Evolutionary conservation across 1,284 basidiomycete genomes (phyloP).

Genomic region (Entoloma clypeatum): DNA sequence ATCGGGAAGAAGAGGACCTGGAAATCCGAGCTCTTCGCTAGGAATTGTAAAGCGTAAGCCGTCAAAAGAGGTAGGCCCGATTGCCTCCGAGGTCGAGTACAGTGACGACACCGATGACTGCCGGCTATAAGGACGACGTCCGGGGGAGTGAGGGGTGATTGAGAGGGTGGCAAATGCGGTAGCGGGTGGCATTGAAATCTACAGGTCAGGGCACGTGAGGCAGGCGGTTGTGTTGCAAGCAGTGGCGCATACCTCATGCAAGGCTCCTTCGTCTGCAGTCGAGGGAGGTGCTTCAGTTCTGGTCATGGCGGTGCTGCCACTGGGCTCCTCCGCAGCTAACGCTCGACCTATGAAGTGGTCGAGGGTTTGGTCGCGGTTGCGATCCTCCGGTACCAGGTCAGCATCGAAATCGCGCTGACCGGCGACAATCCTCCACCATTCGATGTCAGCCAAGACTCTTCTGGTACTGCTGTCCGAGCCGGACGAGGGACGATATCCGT

Average conservation of each 20-base stretch:
- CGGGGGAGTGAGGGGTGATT: slow-evolving; percentile 48
- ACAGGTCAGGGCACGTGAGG: slow-evolving; percentile 16
- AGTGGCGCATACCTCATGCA: slow-evolving; percentile 18
- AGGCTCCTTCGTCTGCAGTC: slow-evolving; percentile 13
- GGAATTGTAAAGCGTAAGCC: slow-evolving; percentile 36
- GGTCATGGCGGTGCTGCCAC: slow-evolving; percentile 22
- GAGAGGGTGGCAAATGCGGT: slow-evolving; percentile 49
- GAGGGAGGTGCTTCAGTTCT: slow-evolving; percentile 26
- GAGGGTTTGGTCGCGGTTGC: slow-evolving; percentile 28
- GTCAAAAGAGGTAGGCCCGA: slow-evolving; percentile 38
- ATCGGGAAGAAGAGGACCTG: slow-evolving; percentile 24
- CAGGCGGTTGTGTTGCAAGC: slow-evolving; percentile 8
- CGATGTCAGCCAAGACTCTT: slow-evolving; percentile 75
- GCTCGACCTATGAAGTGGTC: slow-evolving; percentile 26
- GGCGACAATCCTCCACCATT: slow-evolving; percentile 77
- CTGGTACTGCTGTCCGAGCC: slow-evolving; percentile 59
- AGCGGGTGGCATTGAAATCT: slow-evolving; percentile 33
- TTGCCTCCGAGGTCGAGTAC: slow-evolving; percentile 53
- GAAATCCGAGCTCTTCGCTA: slow-evolving; percentile 28
- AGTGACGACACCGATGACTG: slow-evolving; percentile 52
- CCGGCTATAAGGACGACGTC: slow-evolving; percentile 37
- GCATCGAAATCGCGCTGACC: slow-evolving; percentile 54
- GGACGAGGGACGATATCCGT: slow-evolving; percentile 55
- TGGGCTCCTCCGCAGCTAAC: slow-evolving; percentile 22
- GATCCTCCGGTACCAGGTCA: slow-evolving; percentile 39